Evolutionary conservation across 768 basidiomycete species (phyloP), one percentile per base, ranked within the genome.

Genomic region (Auriscalpium orientale): DNA sequence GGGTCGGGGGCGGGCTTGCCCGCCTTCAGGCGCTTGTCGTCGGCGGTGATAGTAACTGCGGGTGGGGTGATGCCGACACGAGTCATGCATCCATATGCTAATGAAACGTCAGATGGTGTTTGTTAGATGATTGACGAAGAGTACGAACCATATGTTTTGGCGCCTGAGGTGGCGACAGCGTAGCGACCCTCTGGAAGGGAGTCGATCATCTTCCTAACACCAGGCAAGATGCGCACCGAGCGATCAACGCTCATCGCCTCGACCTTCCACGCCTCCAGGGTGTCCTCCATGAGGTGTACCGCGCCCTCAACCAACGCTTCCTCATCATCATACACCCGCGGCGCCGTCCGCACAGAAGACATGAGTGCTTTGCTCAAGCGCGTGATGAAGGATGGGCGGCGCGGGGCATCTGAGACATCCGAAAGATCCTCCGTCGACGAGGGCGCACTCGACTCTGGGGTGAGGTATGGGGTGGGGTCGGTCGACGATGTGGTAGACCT

Each of bases 101-200:
- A 12, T 13, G 54, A 20, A n/a, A 8, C 40, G 16, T 20, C 47
- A 64, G 62, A 48, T 37, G 34, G 53, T 11, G 33, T n/a, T 52
- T 37, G 51, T 28, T 55, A 36, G 22, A 48, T 28, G 6, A 59
- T 15, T 22, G 13, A 40, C 52, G 37, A 57, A 22, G 34, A 49
- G 50, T 20, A 68, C 77, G 57, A 64, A 83, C 79, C 79, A 58
- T 86, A 85, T 0, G 83, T 87, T 67, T 80, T 83, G 3, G 87
- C 85, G 4, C 85, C 85, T 0, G 84, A 86, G 0, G 87, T 89
- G 4, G 85, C 86, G 20, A 89, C 83, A n/a, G 85, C 85, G 64
- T 82, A 88, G 38, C 74, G 74, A n/a, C 80, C 84, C 50, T 73
- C 69, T 6, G 87, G 86, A 50, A 89, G 75, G 8, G 83, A 82